A percentile compares a stretch with the other conserved stretches of the same genome.
Conservation (phyloP, 108 stramenopile genomes). For the Nitzschia sp. region DNA sequence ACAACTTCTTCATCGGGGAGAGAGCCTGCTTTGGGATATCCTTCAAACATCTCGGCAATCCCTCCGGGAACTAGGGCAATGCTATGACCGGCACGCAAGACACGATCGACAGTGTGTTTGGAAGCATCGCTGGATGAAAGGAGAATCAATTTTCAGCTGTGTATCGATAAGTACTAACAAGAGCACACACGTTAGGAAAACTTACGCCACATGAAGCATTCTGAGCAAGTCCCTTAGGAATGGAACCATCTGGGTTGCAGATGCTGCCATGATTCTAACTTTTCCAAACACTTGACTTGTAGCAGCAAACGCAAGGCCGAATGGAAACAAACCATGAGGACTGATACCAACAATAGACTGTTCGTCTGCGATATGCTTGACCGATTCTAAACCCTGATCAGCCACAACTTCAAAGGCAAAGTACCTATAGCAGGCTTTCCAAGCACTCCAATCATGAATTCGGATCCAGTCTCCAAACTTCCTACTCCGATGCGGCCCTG, state of each 20-base stretch:
- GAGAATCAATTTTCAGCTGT: background rate
- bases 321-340: conserved; percentile 94
- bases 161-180: background rate
- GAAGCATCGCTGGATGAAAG: conserved; percentile 54
- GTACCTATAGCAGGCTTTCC: conserved; percentile 79
- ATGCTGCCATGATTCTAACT: conserved; percentile 79
- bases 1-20: conserved; percentile 82
- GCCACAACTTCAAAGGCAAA: conserved; percentile 72
- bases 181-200: background rate
- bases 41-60: conserved; percentile 93
- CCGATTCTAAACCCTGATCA: conserved; percentile 39
- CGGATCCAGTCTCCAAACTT: conserved; percentile 49
- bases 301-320: conserved; percentile 78
- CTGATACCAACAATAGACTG: conserved; percentile 79
- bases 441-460: conserved; percentile 68
- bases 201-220: conserved; percentile 55
- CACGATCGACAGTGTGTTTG: conserved; percentile 52
- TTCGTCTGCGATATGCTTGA: conserved; percentile 33
- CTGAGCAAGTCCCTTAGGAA: conserved; percentile 66
- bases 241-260: conserved; percentile 76
- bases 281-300: conserved; percentile 63
- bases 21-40: conserved; percentile 67
- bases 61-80: conserved; percentile 86
- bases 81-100: conserved; percentile 35
- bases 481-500: conserved; percentile 68